Base-by-base conservation (phyloP, 371 early-diverging fungal genomes). In the Mucor sp. region DNA sequence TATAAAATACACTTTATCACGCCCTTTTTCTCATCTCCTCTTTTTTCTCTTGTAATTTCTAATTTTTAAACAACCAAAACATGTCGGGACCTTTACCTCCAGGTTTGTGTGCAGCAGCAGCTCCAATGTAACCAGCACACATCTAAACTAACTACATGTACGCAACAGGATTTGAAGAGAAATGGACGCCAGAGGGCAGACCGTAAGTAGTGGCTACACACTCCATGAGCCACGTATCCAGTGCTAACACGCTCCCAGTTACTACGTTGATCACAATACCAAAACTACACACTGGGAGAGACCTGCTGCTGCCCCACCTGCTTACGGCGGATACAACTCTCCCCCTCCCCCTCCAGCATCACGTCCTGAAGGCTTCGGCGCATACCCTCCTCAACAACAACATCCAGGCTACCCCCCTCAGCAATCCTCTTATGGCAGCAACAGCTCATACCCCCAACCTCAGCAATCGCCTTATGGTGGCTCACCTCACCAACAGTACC, bases 201-300 rank as follows among this genome's bases (percentile, higher is more conserved):
- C 75, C 71, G 81, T 78, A 74, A 65, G 81, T 60, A 27, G 12
- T 37, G n/a, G 11, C 6, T 27, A 55, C 2, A 55, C 2, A 28
- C 19, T 11, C 7, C 0, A 28, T 47, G 3, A 41, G 12, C 23
- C 6, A 21, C 8, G 6, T 3, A 23, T 23, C 2, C 4, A 12
- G 37, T 37, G 37, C 14, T 37, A 37, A 50, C 12, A 39, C 17
- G 21, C 3, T 21, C 30, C 17, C 65, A 81, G 81, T 50, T 89
- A 86, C 61, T 89, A 83, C 68, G 81, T 89, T 37, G 78, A 89
- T 62, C 85, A 88, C 58, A 79, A 80, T 59, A 79, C 75, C 23
- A 75, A 80, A 63, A 67, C 67, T 30, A 89, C 89, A 12, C 79
- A 85, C 12, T 89, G 89, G 89, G 91, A 90, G 66, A 89, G 77